Percentiles rank a stretch among this genome's conserved stretches.
Conservation (phyloP, 371 early-diverging fungal species). For the Mortierella sp. region DNA sequence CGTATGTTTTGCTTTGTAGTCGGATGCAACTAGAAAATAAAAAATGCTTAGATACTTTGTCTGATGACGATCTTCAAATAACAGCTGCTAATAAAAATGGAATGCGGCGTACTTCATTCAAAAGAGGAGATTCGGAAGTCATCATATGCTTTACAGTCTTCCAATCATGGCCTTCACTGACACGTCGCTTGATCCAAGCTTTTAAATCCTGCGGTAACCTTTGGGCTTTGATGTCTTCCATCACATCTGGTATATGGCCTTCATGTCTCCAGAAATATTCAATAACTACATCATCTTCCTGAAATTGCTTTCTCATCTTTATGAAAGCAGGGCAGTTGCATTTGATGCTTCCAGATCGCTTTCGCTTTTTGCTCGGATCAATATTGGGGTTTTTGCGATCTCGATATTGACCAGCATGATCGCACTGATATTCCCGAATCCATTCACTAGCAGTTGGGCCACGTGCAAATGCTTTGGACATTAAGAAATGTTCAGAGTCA, state of each 20-base stretch:
- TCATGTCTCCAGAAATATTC: slow-evolving; percentile 55
- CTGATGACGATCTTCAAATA: no score
- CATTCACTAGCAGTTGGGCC: slow-evolving; percentile 56
- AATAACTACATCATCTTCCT: slow-evolving; percentile 44
- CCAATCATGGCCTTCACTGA: slow-evolving; percentile 45
- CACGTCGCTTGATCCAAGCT: slow-evolving; percentile 43
- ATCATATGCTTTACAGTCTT: slow-evolving; percentile 45
- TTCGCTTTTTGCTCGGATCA: slow-evolving; percentile 53
- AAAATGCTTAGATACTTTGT: no score
- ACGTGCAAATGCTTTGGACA: slow-evolving; percentile 35
- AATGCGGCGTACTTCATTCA: slow-evolving; percentile 35
- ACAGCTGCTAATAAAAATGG: background rate
- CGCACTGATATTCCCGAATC: slow-evolving; percentile 54
- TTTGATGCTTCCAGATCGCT: slow-evolving; percentile 51
- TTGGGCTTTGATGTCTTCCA: slow-evolving; percentile 54
- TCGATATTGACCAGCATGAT: slow-evolving; percentile 53
- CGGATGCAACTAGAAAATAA: slow-evolving; percentile 33
- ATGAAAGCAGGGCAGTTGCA: slow-evolving; percentile 53
- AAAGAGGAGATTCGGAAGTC: slow-evolving; percentile 22
- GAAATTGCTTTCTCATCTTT: slow-evolving; percentile 53
- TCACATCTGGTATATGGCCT: slow-evolving; percentile 45
- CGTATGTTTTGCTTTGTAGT: slow-evolving; percentile 33
- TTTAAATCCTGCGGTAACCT: slow-evolving; percentile 53
- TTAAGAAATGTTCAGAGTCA: background rate
- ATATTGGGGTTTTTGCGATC: slow-evolving; percentile 51